Evolutionary conservation across 768 basidiomycete genomes (phyloP).

Genomic region (Crepidotus variabilis): DNA sequence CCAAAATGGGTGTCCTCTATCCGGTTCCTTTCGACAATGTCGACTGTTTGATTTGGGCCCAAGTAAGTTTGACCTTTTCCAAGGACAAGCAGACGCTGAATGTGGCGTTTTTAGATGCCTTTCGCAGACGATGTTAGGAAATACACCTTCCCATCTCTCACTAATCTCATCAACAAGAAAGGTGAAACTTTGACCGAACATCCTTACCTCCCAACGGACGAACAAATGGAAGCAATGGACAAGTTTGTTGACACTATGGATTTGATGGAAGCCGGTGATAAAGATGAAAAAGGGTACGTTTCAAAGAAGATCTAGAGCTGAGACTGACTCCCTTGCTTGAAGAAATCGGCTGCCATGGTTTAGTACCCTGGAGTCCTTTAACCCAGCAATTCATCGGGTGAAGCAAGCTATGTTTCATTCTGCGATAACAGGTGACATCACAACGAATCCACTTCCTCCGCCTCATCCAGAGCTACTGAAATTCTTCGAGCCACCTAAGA

Average conservation of each 20-base stretch:
- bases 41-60: constrained; percentile 82
- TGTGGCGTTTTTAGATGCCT: constrained; percentile 62
- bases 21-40: constrained; percentile 61
- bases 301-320: neutral
- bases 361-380: constrained; percentile 71
- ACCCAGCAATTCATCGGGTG: constrained; percentile 85
- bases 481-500: constrained; percentile 77
- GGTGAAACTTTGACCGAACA: constrained; percentile 75
- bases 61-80: constrained; percentile 39
- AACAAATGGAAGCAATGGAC: constrained; percentile 81
- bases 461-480: constrained; percentile 83
- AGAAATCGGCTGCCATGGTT: constrained; percentile 75
- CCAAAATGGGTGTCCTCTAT: constrained; percentile 79
- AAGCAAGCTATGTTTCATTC: constrained; percentile 93
- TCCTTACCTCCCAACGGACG: constrained; percentile 76
- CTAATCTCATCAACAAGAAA: constrained; percentile 66
- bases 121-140: constrained; percentile 93
- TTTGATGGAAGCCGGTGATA: constrained; percentile 71
- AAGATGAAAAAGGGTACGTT: constrained; percentile 70
- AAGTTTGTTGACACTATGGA: constrained; percentile 88
- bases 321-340: neutral
- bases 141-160: constrained; percentile 82
- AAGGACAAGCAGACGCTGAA: neutral
- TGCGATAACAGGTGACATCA: constrained; percentile 74
- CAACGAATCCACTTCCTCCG: constrained; percentile 71